Evolutionary conservation across 2,329 filamentous ascomycete genomes (phyloP).

Genomic region (Colletotrichum cereale): DNA sequence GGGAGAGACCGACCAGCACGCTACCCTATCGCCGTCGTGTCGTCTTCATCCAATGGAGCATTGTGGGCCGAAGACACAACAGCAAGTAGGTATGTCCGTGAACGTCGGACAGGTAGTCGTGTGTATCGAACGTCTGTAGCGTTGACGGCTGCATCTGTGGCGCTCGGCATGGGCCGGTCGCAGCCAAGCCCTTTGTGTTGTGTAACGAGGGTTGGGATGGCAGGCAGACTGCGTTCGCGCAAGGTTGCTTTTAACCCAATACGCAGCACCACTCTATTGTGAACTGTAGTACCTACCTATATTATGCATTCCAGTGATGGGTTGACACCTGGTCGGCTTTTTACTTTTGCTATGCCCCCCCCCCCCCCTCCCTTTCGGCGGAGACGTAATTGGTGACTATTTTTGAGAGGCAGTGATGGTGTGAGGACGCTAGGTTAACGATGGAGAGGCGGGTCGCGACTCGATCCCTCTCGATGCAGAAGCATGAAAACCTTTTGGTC

Average conservation of each 20-base stretch:
- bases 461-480: conserved; percentile 18
- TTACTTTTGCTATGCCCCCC: background rate
- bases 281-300: conserved; percentile 3
- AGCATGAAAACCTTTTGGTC: background rate
- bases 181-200: background rate
- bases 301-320: conserved; percentile 9
- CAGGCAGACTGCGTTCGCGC: background rate
- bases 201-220: background rate
- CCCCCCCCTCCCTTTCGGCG: background rate
- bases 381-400: background rate
- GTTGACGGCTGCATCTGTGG: conserved; percentile 18
- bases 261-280: background rate
- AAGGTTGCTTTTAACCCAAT: background rate
- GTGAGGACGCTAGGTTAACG: background rate
- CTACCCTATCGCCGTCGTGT: conserved; percentile 14
- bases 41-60: conserved; percentile 21
- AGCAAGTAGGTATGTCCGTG: conserved; percentile 15
- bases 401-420: conserved; percentile 3
- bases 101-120: background rate
- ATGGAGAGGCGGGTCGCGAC: conserved; percentile 14
- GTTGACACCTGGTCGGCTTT: conserved; percentile 11
- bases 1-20: conserved; percentile 23
- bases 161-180: conserved; percentile 28
- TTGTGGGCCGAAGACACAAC: background rate
- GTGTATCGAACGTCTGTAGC: conserved; percentile 8